phyloP scores from a whole-genome alignment of 768 basidiomycete genomes.

The Termitomyces eurrhizus region DNA sequence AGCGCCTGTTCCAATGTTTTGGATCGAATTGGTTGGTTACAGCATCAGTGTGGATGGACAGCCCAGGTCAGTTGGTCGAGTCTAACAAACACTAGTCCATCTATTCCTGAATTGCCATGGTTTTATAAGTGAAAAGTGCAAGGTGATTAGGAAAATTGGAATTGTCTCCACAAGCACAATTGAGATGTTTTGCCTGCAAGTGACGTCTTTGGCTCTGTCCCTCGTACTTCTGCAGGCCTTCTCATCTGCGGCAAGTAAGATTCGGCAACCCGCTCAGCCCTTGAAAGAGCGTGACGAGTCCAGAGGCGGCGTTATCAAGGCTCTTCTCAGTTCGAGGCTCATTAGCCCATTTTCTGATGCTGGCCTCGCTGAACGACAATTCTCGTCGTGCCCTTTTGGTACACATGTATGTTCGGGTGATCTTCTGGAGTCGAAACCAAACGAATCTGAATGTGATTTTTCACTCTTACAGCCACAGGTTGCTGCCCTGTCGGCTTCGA shows the following conservation, averaged over 20 bases:
- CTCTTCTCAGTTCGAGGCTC: not conserved
- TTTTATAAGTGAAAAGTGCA: no score
- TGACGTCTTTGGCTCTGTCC: no score
- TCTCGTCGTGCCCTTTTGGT: not conserved
- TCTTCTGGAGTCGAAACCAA: not conserved
- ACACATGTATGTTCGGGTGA: not conserved
- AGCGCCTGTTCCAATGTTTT: no score
- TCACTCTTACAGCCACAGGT: not conserved
- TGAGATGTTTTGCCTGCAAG: no score
- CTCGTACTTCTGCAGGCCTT: not conserved
- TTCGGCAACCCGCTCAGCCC: not conserved
- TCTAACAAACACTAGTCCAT: no score
- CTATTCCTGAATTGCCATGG: no score
- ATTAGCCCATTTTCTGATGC: not conserved
- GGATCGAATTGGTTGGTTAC: no score
- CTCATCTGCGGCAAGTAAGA: not conserved
- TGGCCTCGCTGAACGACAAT: not conserved
- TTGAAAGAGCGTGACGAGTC: not conserved
- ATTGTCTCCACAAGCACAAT: no score
- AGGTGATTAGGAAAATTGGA: no score
- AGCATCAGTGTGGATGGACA: no score
- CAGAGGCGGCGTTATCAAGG: not conserved
- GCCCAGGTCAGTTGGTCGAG: no score
- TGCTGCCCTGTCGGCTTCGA: not conserved
- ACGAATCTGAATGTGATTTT: no score